Base-by-base conservation (phyloP, 1,284 basidiomycete genomes). In the Trametes hirsuta region DNA sequence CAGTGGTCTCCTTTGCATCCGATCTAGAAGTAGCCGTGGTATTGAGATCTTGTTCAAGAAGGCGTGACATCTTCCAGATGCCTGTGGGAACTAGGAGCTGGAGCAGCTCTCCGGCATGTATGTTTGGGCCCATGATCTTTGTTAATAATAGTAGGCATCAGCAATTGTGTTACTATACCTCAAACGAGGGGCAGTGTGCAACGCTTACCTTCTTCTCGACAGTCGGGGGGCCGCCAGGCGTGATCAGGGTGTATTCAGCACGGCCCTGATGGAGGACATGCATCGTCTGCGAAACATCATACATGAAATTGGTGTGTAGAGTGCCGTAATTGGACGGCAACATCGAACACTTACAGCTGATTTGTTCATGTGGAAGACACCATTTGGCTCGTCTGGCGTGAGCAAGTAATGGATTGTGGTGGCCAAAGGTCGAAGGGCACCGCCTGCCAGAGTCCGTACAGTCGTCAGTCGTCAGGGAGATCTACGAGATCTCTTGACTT, bases 361-460 rank as follows among this genome's bases (percentile, higher is more conserved):
- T 61, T 78, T 80, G 69, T 82, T 80, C 74, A 77, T 77, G 58
- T 82, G 79, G 59, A 81, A 73, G n/a, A 75, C 68, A 1, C 81
- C 78, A 35, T 69, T 70, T 1, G 76, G 72, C 41, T 73, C 73
- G 21, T 78, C 75, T 25, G 74, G 67, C 10, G 75, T 76, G 14
- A 82, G 72, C n/a, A 83, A 69, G 63, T 82, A 83, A 68, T 78
- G 81, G 52, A 83, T 82, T 24, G 77, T 71, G 2, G 79, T 80
- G 6, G 75, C 74, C 14, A 80, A 68, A 1, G 74, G 66, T 3
- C 77, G 71, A 15, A 59, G 62, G 9, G 70, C 69, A 10, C 68
- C 67, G 36, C 67, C 76, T 76, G 46, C 22, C 24, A 40, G 15
- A 30, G 30, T 30, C 8, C 30, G 30, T 30, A 30, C 8, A 30